Base-by-base conservation (phyloP, 192 early-diverging fungal species). In the Glomus cerebriforme region DNA sequence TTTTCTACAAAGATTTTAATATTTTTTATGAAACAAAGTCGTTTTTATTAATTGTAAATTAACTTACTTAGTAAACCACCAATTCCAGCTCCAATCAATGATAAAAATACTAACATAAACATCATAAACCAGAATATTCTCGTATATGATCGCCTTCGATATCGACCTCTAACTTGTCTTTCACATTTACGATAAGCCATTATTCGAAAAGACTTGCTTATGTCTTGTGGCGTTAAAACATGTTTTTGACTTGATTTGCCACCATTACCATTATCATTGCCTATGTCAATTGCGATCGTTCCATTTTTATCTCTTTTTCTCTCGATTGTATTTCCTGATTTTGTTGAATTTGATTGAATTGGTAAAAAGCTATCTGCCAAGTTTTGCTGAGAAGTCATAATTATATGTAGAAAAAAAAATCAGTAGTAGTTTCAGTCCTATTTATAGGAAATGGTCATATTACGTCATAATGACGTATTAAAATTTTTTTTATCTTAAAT, bases 101-200 rank as follows among this genome's bases (percentile, higher is more conserved):
- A 73, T 32, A 73, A 73, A 26, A 54, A 73, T 54, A 73, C 15
- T 10, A 73, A 27, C 45, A 73, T 73, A n/a, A 73, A 73, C 70
- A 73, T 73, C 0, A 73, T 73, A 45, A 73, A 73, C 70, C 70
- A 73, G 22, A 73, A 73, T 22, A 31, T 7, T 54, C 70, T 45
- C 15, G 29, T 73, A 29, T 24, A 73, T 24, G 70, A 73, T 54
- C 47, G 43, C 31, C 70, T 45, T 15, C 47, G 26, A 49, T 73
- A 73, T 54, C 70, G n/a, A 13, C 70, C 70, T 45, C 47, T 54
- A 29, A 49, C 27, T 73, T 73, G 70, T 47, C 70, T 45, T 17
- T 58, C 47, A 8, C 12, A 45, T 47, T 73, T 73, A 47, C 70
- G 37, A 54, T 15, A 73, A 15, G 70, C 70, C 70, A 73, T 73